A percentile compares a stretch with the other conserved stretches of the same genome.
Evolutionary conservation across 805 yeast species (phyloP).

Genomic region (Starmerella khaoyaiensis): DNA sequence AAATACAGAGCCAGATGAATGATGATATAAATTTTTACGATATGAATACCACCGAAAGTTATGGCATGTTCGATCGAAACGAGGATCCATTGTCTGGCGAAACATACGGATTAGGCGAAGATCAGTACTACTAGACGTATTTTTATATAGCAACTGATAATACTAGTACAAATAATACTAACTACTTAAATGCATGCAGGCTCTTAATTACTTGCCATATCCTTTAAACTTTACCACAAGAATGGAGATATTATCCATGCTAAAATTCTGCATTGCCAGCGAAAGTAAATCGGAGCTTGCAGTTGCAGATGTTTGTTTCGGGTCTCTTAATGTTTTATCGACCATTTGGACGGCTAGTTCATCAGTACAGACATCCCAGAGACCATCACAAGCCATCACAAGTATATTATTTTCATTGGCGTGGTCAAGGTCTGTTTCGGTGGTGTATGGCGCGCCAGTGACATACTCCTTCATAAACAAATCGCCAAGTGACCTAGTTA

Average conservation of each 20-base stretch:
- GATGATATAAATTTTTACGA: too few relatives aligned
- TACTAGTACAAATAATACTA: too few relatives aligned
- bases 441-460: slow-evolving; percentile 82
- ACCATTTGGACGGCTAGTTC: slow-evolving; percentile 69
- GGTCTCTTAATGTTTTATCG: slow-evolving; percentile 34
- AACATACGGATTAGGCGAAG: too few relatives aligned
- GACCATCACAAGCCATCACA: slow-evolving; percentile 89
- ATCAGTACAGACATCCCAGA: slow-evolving; percentile 90
- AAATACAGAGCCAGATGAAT: too few relatives aligned
- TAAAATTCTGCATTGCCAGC: slow-evolving; percentile 60
- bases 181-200: too few relatives aligned
- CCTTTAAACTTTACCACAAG: slow-evolving; percentile 48
- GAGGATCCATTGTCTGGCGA: too few relatives aligned
- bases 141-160: too few relatives aligned
- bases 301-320: slow-evolving; percentile 34
- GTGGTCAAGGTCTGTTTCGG: slow-evolving; percentile 65
- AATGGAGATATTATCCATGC: slow-evolving; percentile 86
- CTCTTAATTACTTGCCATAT: background rate
- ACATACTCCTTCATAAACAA: slow-evolving; percentile 82
- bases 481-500: slow-evolving; percentile 87
- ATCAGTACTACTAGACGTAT: too few relatives aligned
- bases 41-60: too few relatives aligned
- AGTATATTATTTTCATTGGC: slow-evolving; percentile 66
- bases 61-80: too few relatives aligned
- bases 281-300: slow-evolving; percentile 59